Conservation (phyloP, 78 protist species). For the Thecamonas trahens region DNA sequence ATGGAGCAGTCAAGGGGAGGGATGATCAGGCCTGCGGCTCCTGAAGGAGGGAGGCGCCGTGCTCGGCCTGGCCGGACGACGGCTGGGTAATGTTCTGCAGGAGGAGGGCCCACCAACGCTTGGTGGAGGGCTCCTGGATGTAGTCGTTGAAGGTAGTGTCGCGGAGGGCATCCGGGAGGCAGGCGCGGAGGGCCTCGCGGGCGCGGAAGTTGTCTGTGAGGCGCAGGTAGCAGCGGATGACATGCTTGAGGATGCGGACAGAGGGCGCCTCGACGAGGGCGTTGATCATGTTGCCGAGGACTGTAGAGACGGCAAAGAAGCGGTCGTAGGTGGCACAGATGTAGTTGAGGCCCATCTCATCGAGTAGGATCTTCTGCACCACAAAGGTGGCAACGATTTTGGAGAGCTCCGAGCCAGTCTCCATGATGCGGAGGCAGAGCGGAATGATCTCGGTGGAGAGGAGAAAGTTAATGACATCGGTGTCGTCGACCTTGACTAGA, state of each 20-base stretch:
- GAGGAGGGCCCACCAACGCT: conserved; percentile 18
- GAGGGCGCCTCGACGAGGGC: conserved; percentile 56
- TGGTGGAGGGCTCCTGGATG: conserved; percentile 18
- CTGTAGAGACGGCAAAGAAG: conserved; percentile 67
- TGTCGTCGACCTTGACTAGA: conserved; percentile 92
- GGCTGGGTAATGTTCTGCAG: neutral
- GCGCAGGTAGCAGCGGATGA: conserved; percentile 92
- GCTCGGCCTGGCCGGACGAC: no score
- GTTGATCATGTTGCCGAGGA: conserved; percentile 23
- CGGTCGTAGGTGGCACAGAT: conserved; percentile 85
- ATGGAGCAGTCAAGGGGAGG: no score
- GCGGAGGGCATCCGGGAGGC: conserved; percentile 30
- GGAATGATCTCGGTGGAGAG: conserved; percentile 96
- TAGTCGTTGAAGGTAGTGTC: neutral
- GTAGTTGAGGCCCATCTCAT: conserved; percentile 84
- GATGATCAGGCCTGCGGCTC: no score
- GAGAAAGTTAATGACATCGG: conserved; percentile 87
- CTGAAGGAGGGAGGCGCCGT: no score
- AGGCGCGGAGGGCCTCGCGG: conserved; percentile 23
- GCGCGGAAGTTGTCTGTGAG: conserved; percentile 76
- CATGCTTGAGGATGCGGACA: conserved; percentile 86
- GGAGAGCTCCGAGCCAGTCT: conserved; percentile 85
- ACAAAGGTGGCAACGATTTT: conserved; percentile 97
- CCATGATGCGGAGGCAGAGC: conserved; percentile 97
- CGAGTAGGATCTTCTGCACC: conserved; percentile 93